Evolutionary conservation across 2,329 filamentous ascomycete species (phyloP), one percentile per base, ranked within the genome.

Genomic region (Fusarium citri): DNA sequence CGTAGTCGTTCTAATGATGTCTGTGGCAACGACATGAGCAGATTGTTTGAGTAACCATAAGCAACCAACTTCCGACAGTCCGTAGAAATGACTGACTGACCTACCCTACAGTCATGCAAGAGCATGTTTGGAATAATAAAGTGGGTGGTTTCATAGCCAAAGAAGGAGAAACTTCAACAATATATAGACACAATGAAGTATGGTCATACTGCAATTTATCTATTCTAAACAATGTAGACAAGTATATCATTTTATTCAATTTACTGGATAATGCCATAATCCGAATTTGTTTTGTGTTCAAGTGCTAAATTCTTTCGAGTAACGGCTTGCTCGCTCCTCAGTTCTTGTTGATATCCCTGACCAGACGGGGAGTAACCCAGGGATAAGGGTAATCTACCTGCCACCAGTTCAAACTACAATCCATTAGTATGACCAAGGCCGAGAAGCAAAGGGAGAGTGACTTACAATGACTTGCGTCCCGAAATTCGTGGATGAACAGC

Each of bases 401-500:
- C 49, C 49, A 51, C 49, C 49, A 51, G 49, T 51, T 51, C 49
- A 18, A 16, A 14, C 49, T 51, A 4, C 30, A 37, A n/a, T n/a
- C 4, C 30, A 15, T 50, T n/a, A 50, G 10, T 50, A 50, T n/a
- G 10, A 18, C 12, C 23, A 31, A 8, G 8, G 8, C 15, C 6
- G 0, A 34, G 28, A 49, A 4, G 20, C 12, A 34, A 34, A 14
- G 6, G 4, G 10, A 34, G 47, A 37, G 20, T 37, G 30, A 40
- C 34, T 51, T 26, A 51, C 49, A 51, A 51, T 37, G 31, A 40
- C 34, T 51, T 51, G 11, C 49, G 49, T 28, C 49, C 49, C 12
- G 49, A 51, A 11, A 51, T 51, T 6, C 49, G 49, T 26, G 49
- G 49, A 28, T 51, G 49, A 20, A 51, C 49, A 26, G 49, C 49